phyloP scores from a whole-genome alignment of 1,284 basidiomycete species.

The Irpex sp. region DNA sequence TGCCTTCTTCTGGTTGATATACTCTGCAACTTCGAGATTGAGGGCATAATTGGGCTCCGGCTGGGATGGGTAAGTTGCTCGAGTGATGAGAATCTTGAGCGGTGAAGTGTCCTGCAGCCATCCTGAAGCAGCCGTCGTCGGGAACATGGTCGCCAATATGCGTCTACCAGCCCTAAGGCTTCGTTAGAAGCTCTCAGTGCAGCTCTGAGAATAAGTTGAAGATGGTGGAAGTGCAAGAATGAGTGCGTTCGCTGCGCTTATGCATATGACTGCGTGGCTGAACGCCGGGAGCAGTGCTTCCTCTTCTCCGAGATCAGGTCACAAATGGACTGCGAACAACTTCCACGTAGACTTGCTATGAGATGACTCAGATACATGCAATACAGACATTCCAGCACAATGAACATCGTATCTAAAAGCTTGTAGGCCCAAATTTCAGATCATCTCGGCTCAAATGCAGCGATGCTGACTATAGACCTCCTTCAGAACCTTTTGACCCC shows the following conservation, averaged over 20 bases:
- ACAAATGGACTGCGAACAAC: slow-evolving; percentile 1
- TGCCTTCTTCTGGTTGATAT: slow-evolving; percentile 93
- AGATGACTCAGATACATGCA: no score
- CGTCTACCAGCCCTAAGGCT: neutral
- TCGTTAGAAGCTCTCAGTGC: neutral
- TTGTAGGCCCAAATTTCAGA: no score
- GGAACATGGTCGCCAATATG: slow-evolving; percentile 16
- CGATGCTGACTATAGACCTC: no score
- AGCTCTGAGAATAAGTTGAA: neutral
- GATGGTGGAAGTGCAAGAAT: neutral
- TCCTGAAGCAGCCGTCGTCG: slow-evolving; percentile 14
- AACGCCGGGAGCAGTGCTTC: neutral
- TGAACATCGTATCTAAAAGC: no score
- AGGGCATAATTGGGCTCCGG: slow-evolving; percentile 89
- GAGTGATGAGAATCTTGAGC: slow-evolving; percentile 68
- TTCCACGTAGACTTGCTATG: no score
- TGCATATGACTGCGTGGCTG: neutral
- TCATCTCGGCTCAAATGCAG: no score
- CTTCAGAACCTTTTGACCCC: no score
- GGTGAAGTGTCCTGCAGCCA: slow-evolving; percentile 43
- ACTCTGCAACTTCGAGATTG: slow-evolving; percentile 92
- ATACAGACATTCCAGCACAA: no score
- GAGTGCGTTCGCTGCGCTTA: neutral
- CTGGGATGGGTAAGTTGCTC: slow-evolving; percentile 86
- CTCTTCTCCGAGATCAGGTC: neutral